These are phyloP conservation scores for Penicillium roqueforti DNA, from an alignment of 495 filamentous ascomycete genomes.

Conservation along the genomic window DNA sequence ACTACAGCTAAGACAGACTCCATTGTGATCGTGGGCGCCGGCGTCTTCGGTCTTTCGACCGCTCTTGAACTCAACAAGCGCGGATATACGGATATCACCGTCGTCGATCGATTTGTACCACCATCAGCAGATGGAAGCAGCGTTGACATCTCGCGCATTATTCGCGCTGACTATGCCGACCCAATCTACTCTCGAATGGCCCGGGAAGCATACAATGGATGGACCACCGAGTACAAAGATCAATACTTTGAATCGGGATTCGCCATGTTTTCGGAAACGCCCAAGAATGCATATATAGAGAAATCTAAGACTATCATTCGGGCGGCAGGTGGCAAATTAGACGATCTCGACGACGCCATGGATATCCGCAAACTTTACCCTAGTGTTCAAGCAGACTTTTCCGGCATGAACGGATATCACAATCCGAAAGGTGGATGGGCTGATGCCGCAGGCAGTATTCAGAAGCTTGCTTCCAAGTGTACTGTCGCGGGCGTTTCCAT, in stretches of 20 bases:
- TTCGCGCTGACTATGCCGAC: constrained; percentile 67
- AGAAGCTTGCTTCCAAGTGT: constrained; percentile 41
- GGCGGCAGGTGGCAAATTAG: constrained; percentile 1
- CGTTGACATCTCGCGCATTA: constrained; percentile 58
- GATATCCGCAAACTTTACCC: constrained; percentile 7
- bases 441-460: constrained; percentile 62
- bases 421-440: constrained; percentile 68
- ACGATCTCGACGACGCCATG: constrained; percentile 8
- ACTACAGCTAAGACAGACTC: constrained; percentile 23
- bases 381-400: background rate
- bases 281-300: constrained; percentile 24
- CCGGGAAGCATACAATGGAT: constrained; percentile 53
- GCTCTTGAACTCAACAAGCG: constrained; percentile 10
- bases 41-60: constrained; percentile 17
- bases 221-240: constrained; percentile 33
- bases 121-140: constrained; percentile 54
- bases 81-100: constrained; percentile 18
- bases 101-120: constrained; percentile 53
- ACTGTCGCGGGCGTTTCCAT: constrained; percentile 21
- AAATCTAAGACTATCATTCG: constrained; percentile 4
- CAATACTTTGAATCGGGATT: constrained; percentile 3
- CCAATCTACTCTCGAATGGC: constrained; percentile 56
- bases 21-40: constrained; percentile 12
- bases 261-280: constrained; percentile 2
- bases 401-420: constrained; percentile 48